Base-by-base conservation (phyloP, 106 monocot genomes). In the Alisma plantagoaquatica region DNA sequence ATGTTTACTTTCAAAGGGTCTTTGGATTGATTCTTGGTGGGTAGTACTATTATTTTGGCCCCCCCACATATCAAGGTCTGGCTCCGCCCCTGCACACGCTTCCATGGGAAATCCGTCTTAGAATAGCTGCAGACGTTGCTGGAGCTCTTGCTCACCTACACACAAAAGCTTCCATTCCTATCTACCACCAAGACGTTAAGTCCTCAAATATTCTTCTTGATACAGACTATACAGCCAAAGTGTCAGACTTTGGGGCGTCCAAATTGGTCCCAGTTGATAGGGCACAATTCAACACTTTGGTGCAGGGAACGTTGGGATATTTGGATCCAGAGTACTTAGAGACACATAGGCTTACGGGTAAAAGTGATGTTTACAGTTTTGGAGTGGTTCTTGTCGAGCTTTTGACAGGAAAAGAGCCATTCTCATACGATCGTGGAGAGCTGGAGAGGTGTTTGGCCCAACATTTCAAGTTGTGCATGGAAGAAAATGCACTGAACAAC, bases 311-410 rank as follows among this genome's bases (percentile, higher is more conserved):
- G 0, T 28, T 56, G 30, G 74, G 74, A 1, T 74, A 74, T 41
- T 33, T n/a, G n/a, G n/a, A n/a, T n/a, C n/a, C n/a, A n/a, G n/a
- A n/a, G n/a, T n/a, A n/a, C n/a, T n/a, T n/a, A 68, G 16, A 63
- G 5, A 63, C 62, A 0, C 43, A 57, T 0, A 30, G 28, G 33
- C 23, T 74, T 10, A 74, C 68, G 11, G 68, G 68, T 20, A 74
- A 61, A 49, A 74, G 74, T 46, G 74, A 74, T 19, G 74, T 74
- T 1, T 74, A 74, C 41, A 63, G 74, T 33, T 64, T 75, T 49
- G 75, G 75, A 20, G 75, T 75, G n/a, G n/a, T n/a, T n/a, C n/a
- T n/a, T n/a, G n/a, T n/a, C n/a, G n/a, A n/a, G n/a, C n/a, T n/a
- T n/a, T 41, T 75, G 33, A 75, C 75, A 1, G 55, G 69, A 18